Evolutionary conservation across 805 yeast genomes (phyloP), one percentile per base, ranked within the genome.

Genomic region (Sugiyamaella mastotermitis): DNA sequence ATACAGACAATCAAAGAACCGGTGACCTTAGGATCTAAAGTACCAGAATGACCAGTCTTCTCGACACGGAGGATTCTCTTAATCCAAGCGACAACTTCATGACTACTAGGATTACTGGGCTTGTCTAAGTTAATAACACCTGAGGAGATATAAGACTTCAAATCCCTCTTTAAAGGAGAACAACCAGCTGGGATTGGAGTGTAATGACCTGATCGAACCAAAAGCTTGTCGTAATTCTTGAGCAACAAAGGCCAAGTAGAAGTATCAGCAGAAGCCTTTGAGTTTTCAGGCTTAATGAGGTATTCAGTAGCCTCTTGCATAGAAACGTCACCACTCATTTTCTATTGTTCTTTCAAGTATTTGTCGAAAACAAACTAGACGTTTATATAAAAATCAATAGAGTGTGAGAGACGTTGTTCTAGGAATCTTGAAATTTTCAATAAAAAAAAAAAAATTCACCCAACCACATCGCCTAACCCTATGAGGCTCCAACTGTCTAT

Each of bases 31-130:
- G 98, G 98, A 72, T 92, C 98, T 64, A 92, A 75, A 49, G 98
- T 92, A 70, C 98, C 98, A 38, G 96, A 85, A 67, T 92, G 98
- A 69, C 98, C 98, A 43, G 98, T 92, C 66, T 92, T 92, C 66
- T 92, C 97, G 45, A 80, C 83, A 64, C 97, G 80, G 57, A 92
- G 72, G 53, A 92, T 92, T 64, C 97, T 76, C 71, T 92, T 92
- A 58, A 92, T 78, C 98, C 98, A 92, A 17, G 98, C 98, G 56
- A 92, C 98, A 60, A 92, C 98, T 71, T 92, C 98, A 68, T 92
- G 98, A 39, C 96, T 86, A 31, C 96, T 85, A 52, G 98, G 98
- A 65, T 92, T 92, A 19, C 96, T 84, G 52, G 98, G 98, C 57
- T 92, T 92, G 69, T 92, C 98, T 55, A 92, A 74, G 70, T 92